These are phyloP conservation scores for Salvia miltiorrhiza DNA, from an alignment of 257 asterid species.

Conservation along the genomic window DNA sequence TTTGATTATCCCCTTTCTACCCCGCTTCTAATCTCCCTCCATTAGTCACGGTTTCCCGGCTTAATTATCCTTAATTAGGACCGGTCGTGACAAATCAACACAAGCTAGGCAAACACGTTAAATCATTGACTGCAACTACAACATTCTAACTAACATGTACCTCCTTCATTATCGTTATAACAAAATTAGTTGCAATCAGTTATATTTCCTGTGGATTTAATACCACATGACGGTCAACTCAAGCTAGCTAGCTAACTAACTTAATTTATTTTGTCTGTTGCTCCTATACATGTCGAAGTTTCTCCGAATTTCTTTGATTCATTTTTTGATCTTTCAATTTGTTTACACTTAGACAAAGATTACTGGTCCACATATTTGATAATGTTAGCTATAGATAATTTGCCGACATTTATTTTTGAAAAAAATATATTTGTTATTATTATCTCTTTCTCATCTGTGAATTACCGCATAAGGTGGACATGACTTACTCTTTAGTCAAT, in stretches of 20 bases:
- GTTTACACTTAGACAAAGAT: slow-evolving; percentile 10
- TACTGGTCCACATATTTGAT: slow-evolving; percentile 18
- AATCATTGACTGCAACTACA: background rate
- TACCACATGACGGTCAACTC: background rate
- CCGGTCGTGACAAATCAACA: too few species aligned
- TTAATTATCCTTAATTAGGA: too few species aligned
- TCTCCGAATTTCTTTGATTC: background rate
- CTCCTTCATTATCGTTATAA: background rate
- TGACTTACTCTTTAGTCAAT: background rate
- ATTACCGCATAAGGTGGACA: background rate
- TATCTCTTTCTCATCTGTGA: background rate
- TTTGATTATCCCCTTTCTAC: too few species aligned
- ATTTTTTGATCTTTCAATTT: background rate
- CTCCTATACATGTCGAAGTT: background rate
- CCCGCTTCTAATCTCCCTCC: too few species aligned
- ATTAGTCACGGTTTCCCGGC: too few species aligned
- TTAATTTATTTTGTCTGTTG: background rate
- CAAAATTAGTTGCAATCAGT: slow-evolving; percentile 3
- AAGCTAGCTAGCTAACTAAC: background rate
- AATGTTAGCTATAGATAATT: background rate
- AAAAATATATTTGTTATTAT: background rate
- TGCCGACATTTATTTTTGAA: background rate
- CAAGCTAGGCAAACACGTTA: background rate
- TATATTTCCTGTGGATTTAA: slow-evolving; percentile 3
- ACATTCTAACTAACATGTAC: background rate